phyloP scores from a whole-genome alignment of 768 basidiomycete species.

The Dacryopinax primogenitus region DNA sequence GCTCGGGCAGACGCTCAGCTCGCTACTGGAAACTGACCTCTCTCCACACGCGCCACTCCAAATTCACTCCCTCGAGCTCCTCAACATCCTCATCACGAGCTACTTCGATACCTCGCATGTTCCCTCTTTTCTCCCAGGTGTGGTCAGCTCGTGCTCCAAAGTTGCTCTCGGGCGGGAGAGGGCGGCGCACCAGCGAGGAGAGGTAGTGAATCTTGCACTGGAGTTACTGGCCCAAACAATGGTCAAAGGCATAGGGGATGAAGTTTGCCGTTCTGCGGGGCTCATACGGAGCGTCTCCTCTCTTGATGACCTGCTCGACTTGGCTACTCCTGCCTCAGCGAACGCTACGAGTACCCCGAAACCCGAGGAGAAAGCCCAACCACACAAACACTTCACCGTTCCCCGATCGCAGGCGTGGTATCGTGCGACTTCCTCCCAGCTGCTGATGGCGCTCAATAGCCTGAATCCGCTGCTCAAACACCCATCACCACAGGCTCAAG shows the following conservation, averaged over 20 bases:
- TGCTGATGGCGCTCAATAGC: constrained; percentile 69
- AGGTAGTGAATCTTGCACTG: constrained; percentile 47
- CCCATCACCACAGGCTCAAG: constrained; percentile 51
- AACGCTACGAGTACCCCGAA: background rate
- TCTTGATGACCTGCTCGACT: constrained; percentile 48
- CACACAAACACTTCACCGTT: constrained; percentile 28
- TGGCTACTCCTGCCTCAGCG: constrained; percentile 17
- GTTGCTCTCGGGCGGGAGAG: constrained; percentile 43
- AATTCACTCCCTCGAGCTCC: constrained; percentile 43
- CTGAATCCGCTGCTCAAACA: constrained; percentile 61
- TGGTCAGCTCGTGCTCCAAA: constrained; percentile 64
- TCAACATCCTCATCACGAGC: constrained; percentile 39
- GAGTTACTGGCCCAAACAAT: constrained; percentile 43
- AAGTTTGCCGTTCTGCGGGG: constrained; percentile 50
- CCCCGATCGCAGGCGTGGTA: constrained; percentile 65
- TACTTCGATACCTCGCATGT: constrained; percentile 35
- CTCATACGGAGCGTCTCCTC: constrained; percentile 41
- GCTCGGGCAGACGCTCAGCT: constrained; percentile 69
- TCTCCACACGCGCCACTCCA: constrained; percentile 54
- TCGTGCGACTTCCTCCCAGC: constrained; percentile 63
- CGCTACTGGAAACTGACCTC: constrained; percentile 46
- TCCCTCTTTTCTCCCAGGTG: constrained; percentile 70
- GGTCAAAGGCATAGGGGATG: constrained; percentile 50
- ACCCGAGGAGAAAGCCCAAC: constrained; percentile 12
- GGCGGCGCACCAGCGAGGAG: constrained; percentile 50